Conservation (phyloP, 129 eudicot genomes). For the Ambrosia trifida region DNA sequence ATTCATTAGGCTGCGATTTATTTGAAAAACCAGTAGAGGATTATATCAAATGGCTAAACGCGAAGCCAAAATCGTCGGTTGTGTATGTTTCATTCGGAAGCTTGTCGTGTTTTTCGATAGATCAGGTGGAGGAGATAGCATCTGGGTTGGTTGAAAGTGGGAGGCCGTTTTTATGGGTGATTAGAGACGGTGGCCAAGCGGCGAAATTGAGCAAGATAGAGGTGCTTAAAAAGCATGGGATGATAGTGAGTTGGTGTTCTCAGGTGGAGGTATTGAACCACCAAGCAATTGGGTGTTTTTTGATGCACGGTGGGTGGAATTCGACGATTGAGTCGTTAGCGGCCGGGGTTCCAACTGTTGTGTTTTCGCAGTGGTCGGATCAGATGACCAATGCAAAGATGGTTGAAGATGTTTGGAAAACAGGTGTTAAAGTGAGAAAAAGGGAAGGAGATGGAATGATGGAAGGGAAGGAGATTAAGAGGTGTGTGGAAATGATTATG, state of each 20-base stretch:
- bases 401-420: conserved; percentile 61
- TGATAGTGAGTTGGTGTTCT: conserved; percentile 55
- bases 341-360: conserved; percentile 61
- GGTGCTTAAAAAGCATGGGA: conserved; percentile 32
- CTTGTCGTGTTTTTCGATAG: conserved; percentile 38
- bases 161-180: not conserved
- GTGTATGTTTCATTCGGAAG: conserved; percentile 63
- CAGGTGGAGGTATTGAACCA: conserved; percentile 49
- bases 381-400: conserved; percentile 59
- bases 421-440: conserved; percentile 53
- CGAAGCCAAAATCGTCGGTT: conserved; percentile 46
- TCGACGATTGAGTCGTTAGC: conserved; percentile 57
- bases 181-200: not conserved
- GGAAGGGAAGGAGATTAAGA: conserved; percentile 30
- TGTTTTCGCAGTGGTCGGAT: conserved; percentile 70
- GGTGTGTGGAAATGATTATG: conserved; percentile 25
- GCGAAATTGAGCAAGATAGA: not conserved
- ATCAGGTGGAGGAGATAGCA: conserved; percentile 56
- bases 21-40: conserved; percentile 3
- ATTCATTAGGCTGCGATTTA: conserved; percentile 4
- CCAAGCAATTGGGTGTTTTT: conserved; percentile 57
- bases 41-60: conserved; percentile 42
- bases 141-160: not conserved
- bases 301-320: conserved; percentile 78
- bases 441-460: conserved; percentile 38